A percentile compares a stretch with the other conserved stretches of the same genome.
Conservation (phyloP, 2,329 filamentous ascomycete genomes). For the Erysiphe pulchra region DNA sequence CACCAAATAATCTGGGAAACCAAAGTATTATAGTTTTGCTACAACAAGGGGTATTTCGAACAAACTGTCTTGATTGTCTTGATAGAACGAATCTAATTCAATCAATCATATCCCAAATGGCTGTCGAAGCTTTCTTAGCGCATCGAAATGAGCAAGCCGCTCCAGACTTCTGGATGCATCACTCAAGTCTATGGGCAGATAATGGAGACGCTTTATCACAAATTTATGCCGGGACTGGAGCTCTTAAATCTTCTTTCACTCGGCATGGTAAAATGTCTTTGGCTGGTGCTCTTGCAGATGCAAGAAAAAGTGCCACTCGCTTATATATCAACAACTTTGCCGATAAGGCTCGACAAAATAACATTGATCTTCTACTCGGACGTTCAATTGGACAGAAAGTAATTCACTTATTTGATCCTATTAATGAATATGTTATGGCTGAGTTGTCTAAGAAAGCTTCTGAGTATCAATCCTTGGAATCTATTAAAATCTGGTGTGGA, state of each 20-base stretch:
- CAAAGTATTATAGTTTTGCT: conserved; percentile 46
- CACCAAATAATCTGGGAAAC: conserved; percentile 14
- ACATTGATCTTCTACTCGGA: conserved; percentile 79
- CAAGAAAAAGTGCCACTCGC: conserved; percentile 76
- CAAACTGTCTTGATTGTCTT: conserved; percentile 87
- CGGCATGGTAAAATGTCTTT: conserved; percentile 87
- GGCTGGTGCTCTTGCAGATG: conserved; percentile 80
- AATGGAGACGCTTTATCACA: conserved; percentile 85
- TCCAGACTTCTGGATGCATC: conserved; percentile 72
- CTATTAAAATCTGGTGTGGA: conserved; percentile 54
- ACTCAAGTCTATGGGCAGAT: conserved; percentile 88
- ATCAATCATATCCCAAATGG: conserved; percentile 85
- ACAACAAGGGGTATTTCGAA: conserved; percentile 87
- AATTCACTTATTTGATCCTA: conserved; percentile 75
- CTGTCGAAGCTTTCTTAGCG: conserved; percentile 56
- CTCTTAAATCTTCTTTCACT: conserved; percentile 86
- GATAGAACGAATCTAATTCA: conserved; percentile 93
- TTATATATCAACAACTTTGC: conserved; percentile 96
- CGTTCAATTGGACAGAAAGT: conserved; percentile 59
- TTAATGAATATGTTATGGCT: conserved; percentile 66
- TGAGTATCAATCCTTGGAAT: conserved; percentile 52
- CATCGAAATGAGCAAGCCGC: conserved; percentile 44
- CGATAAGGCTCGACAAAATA: conserved; percentile 78
- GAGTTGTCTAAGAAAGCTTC: conserved; percentile 42
- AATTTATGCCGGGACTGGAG: conserved; percentile 90